Conservation (phyloP, 305 asterid genomes). For the Fraxinus sp. region DNA sequence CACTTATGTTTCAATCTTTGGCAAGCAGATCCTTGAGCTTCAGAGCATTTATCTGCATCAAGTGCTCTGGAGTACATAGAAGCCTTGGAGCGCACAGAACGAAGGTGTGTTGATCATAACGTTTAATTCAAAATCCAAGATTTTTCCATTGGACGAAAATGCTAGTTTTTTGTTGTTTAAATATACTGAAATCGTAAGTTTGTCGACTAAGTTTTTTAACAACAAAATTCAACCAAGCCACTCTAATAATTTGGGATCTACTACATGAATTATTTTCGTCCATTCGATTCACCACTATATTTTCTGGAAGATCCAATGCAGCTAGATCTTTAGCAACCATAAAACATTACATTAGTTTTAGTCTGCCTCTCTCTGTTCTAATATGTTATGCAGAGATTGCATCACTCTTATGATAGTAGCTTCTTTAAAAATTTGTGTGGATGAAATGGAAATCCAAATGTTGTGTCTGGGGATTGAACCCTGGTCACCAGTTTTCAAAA, state of each 20-base stretch:
- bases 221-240: not conserved
- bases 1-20: slow-evolving; percentile 30
- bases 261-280: not conserved
- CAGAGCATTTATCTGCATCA: slow-evolving; percentile 89
- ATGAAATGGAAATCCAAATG: not conserved
- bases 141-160: not conserved
- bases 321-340: not conserved
- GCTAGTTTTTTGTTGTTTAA: slow-evolving; percentile 4
- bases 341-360: not conserved
- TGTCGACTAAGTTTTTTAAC: not conserved
- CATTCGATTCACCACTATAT: not conserved
- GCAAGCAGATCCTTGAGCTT: slow-evolving; percentile 63
- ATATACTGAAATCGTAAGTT: not conserved
- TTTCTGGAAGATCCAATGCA: not conserved
- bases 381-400: not conserved
- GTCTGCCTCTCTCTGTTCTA: not conserved
- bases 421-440: not conserved
- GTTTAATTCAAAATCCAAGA: not conserved
- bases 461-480: not conserved
- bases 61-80: slow-evolving; percentile 96
- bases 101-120: slow-evolving; percentile 50
- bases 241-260: not conserved
- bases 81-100: slow-evolving; percentile 97
- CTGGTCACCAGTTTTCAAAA: not conserved
- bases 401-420: not conserved